These are phyloP conservation scores for Neocallimastix lanati DNA, from an alignment of 192 early-diverging fungal genomes.

Conservation along the genomic window DNA sequence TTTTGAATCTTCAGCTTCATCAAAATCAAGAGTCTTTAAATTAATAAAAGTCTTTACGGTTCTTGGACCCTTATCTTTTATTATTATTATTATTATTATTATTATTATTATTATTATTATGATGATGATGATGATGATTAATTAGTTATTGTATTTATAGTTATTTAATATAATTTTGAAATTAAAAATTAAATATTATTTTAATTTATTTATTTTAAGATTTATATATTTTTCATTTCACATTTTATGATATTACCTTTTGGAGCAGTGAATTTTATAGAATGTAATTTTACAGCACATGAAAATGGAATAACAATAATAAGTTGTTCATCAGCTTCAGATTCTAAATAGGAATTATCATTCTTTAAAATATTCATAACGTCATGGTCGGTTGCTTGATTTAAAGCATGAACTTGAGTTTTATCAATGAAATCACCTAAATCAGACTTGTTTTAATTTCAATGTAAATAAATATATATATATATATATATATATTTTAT, in stretches of 20 bases:
- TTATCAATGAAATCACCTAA: slow-evolving; percentile 28
- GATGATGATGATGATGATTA: no score
- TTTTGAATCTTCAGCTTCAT: slow-evolving; percentile 58
- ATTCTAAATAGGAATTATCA: slow-evolving; percentile 54
- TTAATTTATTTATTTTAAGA: no score
- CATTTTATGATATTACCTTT: no score
- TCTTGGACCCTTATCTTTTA: background rate
- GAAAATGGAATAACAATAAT: slow-evolving; percentile 75
- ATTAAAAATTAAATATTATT: no score
- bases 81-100: no score
- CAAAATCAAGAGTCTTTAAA: slow-evolving; percentile 61
- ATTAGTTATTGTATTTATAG: no score
- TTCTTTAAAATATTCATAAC: slow-evolving; percentile 58
- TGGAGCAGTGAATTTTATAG: slow-evolving; percentile 35
- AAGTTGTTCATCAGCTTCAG: slow-evolving; percentile 90
- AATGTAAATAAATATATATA: no score
- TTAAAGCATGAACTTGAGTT: slow-evolving; percentile 66
- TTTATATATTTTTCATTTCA: no score
- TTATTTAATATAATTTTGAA: no score
- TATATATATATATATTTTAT: no score
- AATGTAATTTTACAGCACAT: slow-evolving; percentile 59
- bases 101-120: no score
- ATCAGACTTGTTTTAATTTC: background rate
- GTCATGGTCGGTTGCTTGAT: slow-evolving; percentile 59
- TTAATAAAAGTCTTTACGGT: slow-evolving; percentile 68